These are phyloP conservation scores for Endocalyx cinctus DNA, from an alignment of 2,329 filamentous ascomycete genomes.

Conservation along the genomic window DNA sequence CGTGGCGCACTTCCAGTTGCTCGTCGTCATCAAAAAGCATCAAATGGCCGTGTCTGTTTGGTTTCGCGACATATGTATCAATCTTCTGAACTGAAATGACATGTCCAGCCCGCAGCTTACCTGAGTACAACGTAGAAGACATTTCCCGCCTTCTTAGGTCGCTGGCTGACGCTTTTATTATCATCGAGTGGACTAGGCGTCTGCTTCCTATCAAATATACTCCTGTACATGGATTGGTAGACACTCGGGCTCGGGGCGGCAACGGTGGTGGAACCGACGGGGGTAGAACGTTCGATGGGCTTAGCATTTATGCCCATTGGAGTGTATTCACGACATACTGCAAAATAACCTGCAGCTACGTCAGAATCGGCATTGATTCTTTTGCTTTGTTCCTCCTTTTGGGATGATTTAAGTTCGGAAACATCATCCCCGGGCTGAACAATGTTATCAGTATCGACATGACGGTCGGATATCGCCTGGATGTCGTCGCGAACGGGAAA, in stretches of 20 bases:
- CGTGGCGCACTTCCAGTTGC: constrained; percentile 92
- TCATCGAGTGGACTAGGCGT: constrained; percentile 42
- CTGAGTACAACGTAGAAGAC: constrained; percentile 90
- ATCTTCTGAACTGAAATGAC: no score
- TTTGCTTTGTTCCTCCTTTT: constrained; percentile 58
- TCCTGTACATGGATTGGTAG: constrained; percentile 97
- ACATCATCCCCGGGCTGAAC: constrained; percentile 61
- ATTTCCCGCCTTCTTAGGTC: constrained; percentile 68
- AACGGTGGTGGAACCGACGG: constrained; percentile 69
- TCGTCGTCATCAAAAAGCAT: constrained; percentile 98
- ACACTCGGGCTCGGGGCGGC: constrained; percentile 84
- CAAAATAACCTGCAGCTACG: constrained; percentile 86
- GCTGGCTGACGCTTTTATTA: constrained; percentile 43
- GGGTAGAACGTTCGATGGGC: constrained; percentile 80
- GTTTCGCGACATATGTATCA: no score
- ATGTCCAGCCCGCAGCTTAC: constrained; percentile 45
- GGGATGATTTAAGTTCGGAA: constrained; percentile 56
- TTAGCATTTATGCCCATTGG: constrained; percentile 90
- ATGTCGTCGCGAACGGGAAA: constrained; percentile 51
- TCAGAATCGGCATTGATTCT: constrained; percentile 60
- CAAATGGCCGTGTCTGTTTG: constrained; percentile 77
- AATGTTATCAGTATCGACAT: constrained; percentile 36
- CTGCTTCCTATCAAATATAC: constrained; percentile 81
- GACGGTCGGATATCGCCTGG: constrained; percentile 19
- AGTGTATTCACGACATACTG: constrained; percentile 89